These are phyloP conservation scores for Alternaria burnsii DNA, from an alignment of 2,329 filamentous ascomycete species.

Conservation along the genomic window DNA sequence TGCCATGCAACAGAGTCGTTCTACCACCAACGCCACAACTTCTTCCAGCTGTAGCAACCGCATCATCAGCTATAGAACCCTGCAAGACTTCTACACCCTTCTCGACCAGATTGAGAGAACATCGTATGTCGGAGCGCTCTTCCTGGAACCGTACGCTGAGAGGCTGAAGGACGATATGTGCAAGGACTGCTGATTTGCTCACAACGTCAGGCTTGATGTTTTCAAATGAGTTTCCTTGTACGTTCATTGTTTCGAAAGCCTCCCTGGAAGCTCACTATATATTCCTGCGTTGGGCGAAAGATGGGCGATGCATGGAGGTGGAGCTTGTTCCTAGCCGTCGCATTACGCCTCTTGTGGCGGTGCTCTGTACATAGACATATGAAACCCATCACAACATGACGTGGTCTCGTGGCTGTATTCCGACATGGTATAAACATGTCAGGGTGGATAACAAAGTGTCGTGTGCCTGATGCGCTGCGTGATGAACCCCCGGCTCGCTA, in stretches of 20 bases:
- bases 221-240: neutral
- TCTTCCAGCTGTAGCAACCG: neutral
- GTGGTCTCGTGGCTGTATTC: constrained; percentile 32
- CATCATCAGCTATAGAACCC: constrained; percentile 29
- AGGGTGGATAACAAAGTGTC: constrained; percentile 21
- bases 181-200: constrained; percentile 35
- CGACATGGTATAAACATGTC: constrained; percentile 3
- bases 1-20: neutral
- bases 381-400: constrained; percentile 28
- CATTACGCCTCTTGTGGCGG: constrained; percentile 19
- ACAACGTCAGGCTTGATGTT: constrained; percentile 22
- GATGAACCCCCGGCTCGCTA: constrained; percentile 25
- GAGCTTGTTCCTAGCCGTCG: neutral
- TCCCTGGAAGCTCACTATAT: neutral
- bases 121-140: constrained; percentile 24
- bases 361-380: constrained; percentile 6
- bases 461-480: constrained; percentile 30
- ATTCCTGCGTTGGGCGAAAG: neutral
- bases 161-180: constrained; percentile 33
- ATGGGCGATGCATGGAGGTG: neutral
- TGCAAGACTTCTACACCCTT: constrained; percentile 39
- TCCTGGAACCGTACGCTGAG: constrained; percentile 23
- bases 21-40: neutral
- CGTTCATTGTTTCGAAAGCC: neutral
- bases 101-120: constrained; percentile 36